These are phyloP conservation scores for Musa itinerans DNA, from an alignment of 176 grass and related monocot species.

Conservation along the genomic window DNA sequence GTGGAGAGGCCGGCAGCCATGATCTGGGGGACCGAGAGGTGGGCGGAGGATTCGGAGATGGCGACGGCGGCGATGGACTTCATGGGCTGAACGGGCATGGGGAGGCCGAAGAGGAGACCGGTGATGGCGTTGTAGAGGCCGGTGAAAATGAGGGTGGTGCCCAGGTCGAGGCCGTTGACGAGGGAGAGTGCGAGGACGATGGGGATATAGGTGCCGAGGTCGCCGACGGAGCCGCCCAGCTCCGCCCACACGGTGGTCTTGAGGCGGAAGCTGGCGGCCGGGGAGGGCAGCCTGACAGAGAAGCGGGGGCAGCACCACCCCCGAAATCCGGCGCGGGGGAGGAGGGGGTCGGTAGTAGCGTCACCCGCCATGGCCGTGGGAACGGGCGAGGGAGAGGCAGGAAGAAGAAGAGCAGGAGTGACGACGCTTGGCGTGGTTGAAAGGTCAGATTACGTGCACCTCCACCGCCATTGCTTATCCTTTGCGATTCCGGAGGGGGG, in stretches of 20 bases:
- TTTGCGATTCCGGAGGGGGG: no score
- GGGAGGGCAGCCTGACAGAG: neutral
- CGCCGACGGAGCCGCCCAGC: constrained; percentile 35
- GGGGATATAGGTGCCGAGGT: constrained; percentile 47
- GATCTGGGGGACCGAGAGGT: constrained; percentile 68
- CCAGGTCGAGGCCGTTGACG: constrained; percentile 16
- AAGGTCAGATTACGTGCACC: no score
- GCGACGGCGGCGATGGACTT: constrained; percentile 89
- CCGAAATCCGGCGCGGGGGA: no score
- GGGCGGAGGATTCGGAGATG: constrained; percentile 43
- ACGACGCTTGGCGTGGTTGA: no score
- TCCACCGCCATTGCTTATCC: no score
- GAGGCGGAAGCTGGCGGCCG: constrained; percentile 3
- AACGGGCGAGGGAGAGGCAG: no score
- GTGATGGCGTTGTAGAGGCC: constrained; percentile 76
- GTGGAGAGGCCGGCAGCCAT: constrained; percentile 61
- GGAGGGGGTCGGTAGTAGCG: no score
- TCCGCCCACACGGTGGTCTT: constrained; percentile 25
- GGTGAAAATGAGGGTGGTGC: constrained; percentile 80
- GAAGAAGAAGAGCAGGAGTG: no score
- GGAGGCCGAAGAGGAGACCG: constrained; percentile 73
- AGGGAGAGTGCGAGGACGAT: constrained; percentile 41
- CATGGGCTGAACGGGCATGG: constrained; percentile 96
- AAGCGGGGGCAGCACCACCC: neutral
- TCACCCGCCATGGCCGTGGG: no score